These are phyloP conservation scores for Moricandia moricandioides DNA, from an alignment of 345 rosid species.

Conservation along the genomic window DNA sequence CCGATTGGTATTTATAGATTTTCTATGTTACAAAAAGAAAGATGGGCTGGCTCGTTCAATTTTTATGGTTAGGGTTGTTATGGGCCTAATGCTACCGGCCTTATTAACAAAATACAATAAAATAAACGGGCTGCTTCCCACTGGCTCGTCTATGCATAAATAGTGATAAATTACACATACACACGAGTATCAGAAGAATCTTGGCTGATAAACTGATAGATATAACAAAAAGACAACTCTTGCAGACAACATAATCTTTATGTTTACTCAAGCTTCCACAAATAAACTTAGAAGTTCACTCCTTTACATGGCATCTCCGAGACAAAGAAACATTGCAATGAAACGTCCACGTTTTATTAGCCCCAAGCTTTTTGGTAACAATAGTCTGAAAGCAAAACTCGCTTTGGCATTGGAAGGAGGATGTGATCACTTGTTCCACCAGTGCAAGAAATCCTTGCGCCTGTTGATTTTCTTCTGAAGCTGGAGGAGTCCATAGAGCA, in stretches of 20 bases:
- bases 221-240: background rate
- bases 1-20: background rate
- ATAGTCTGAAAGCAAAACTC: constrained; percentile 4
- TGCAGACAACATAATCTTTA: constrained; percentile 15
- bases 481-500: constrained; percentile 92
- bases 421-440: constrained; percentile 76
- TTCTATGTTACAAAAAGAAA: background rate
- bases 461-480: constrained; percentile 96
- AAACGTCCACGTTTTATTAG: constrained; percentile 32
- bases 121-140: background rate
- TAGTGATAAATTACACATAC: background rate
- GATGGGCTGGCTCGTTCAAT: background rate
- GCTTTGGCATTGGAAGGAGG: background rate
- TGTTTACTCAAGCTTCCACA: constrained; percentile 1
- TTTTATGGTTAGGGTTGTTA: background rate
- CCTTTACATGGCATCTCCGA: constrained; percentile 33
- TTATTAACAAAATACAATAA: too few relatives aligned
- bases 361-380: constrained; percentile 12
- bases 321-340: constrained; percentile 18
- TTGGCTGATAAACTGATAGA: background rate
- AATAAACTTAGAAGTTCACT: constrained; percentile 13
- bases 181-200: background rate
- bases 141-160: background rate
- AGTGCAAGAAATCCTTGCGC: constrained; percentile 89
- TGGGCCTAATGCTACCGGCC: background rate